phyloP scores from a whole-genome alignment of 228 moss, liverwort and hornwort species.

The Sphagnum fallax region DNA sequence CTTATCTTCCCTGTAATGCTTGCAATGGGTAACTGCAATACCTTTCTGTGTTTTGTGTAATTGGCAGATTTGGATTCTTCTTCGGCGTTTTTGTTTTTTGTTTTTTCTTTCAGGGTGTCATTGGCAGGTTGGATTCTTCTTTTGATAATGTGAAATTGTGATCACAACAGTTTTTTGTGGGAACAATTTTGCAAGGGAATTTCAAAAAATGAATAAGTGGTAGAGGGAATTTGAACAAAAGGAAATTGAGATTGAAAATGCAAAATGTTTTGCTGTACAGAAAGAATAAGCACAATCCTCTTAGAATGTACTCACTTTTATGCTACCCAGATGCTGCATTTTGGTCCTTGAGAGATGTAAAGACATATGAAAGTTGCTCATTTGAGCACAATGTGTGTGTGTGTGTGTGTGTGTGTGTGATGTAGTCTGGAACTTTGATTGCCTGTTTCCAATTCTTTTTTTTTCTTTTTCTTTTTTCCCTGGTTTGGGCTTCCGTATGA shows the following conservation, averaged over 20 bases:
- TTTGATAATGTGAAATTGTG: too few relatives aligned
- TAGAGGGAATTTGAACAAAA: background rate
- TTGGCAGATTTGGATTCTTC: too few relatives aligned
- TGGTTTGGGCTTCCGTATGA: slow-evolving; percentile 10
- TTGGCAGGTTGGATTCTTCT: too few relatives aligned
- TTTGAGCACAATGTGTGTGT: slow-evolving; percentile 11
- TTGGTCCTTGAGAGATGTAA: slow-evolving; percentile 10
- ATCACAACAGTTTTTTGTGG: too few relatives aligned
- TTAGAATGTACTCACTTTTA: slow-evolving; percentile 13
- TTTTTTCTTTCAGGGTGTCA: too few relatives aligned
- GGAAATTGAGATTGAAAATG: background rate
- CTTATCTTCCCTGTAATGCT: too few relatives aligned
- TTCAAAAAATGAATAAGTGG: background rate
- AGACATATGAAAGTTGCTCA: slow-evolving; percentile 27
- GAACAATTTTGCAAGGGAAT: too few relatives aligned
- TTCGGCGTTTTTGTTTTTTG: too few relatives aligned
- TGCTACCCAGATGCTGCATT: slow-evolving; percentile 2
- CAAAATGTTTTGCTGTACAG: slow-evolving; percentile 2
- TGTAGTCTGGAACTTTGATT: background rate
- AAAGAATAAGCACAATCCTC: slow-evolving; percentile 29
- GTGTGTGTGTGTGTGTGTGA: slow-evolving; percentile 9
- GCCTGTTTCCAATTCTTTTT: background rate
- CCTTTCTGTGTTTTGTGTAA: too few relatives aligned
- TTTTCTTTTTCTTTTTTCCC: slow-evolving; percentile 5
- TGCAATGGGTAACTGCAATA: too few relatives aligned